Evolutionary conservation across 2,329 filamentous ascomycete species (phyloP), one percentile per base, ranked within the genome.

Genomic region (Fusarium sp.): DNA sequence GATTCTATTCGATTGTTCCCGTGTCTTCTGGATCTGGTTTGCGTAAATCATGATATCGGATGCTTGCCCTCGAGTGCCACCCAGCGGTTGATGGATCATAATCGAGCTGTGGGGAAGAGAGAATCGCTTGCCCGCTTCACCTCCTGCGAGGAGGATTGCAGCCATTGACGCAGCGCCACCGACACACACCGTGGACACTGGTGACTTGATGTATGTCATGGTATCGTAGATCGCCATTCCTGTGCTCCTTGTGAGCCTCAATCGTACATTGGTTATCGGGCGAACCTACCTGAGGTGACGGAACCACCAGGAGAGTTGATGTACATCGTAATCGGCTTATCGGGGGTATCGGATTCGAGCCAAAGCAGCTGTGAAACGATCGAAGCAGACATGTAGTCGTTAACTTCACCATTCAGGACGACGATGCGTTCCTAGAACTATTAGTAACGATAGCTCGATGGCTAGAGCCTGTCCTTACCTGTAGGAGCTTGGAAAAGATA

Each of bases 161-260:
- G 95, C 96, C 96, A 99, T 99, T 7, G 93, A 96, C 3, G 96
- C 96, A 0, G 97, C 96, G 79, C 97, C 94, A 13, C 96, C 96
- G 48, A 99, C 90, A 80, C 96, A 98, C 36, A 99, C 96, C 1
- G 96, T 99, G 48, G 93, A 96, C 0, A 99, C 95, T 3, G 96
- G 94, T 6, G 94, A 94, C 69, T 92, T 91, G 81, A 99, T 98
- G 83, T 99, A 99, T 77, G 93, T 91, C 96, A 99, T 98, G 18
- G 96, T 99, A 82, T 99, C 96, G 87, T 99, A 99, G 79, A 99
- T 98, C 33, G 96, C 95, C 69, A 93, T 87, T 22, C 91, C 91
- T 82, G 68, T 15, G 11, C 7, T 13, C n/a, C 14, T 12, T 17
- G 44, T 69, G 44, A 74, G 69, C 55, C 63, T 68, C 28, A 33